Evolutionary conservation across 1,284 basidiomycete genomes (phyloP).

Genomic region (Entoloma clypeatum): DNA sequence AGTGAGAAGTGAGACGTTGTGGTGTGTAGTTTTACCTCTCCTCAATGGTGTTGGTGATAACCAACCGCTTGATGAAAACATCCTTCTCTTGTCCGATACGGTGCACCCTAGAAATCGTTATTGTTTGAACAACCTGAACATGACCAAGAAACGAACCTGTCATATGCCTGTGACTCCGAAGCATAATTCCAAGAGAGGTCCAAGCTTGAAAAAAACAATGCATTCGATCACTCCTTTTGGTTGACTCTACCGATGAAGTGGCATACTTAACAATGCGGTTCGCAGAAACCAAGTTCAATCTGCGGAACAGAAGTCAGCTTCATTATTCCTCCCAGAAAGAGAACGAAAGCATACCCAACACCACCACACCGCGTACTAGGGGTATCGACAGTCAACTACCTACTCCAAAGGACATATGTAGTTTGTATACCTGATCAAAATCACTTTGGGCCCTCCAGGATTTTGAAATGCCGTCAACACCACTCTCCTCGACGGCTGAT

Average conservation of each 20-base stretch:
- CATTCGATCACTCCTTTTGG: no score
- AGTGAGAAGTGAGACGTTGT: slow-evolving; percentile 1
- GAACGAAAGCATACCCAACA: slow-evolving; percentile 42
- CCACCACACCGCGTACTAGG: slow-evolving; percentile 62
- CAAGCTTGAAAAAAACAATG: slow-evolving; percentile 41
- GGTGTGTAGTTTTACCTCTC: slow-evolving; percentile 46
- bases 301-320: slow-evolving; percentile 14
- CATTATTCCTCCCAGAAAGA: background rate
- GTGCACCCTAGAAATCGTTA: slow-evolving; percentile 37
- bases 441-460: slow-evolving; percentile 51
- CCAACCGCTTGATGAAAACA: slow-evolving; percentile 65
- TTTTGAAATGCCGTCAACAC: slow-evolving; percentile 49
- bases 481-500: slow-evolving; percentile 45
- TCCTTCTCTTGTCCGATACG: slow-evolving; percentile 68
- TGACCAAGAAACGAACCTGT: slow-evolving; percentile 36
- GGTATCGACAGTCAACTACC: background rate
- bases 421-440: slow-evolving; percentile 52
- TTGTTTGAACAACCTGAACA: background rate
- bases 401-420: background rate
- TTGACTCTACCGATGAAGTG: background rate
- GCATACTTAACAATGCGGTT: slow-evolving; percentile 65
- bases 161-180: slow-evolving; percentile 63
- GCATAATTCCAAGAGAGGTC: slow-evolving; percentile 73
- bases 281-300: slow-evolving; percentile 58
- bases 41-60: slow-evolving; percentile 64